Evolutionary conservation across 177 flowering plant genomes (phyloP).

Genomic region (Telopea speciosissima): DNA sequence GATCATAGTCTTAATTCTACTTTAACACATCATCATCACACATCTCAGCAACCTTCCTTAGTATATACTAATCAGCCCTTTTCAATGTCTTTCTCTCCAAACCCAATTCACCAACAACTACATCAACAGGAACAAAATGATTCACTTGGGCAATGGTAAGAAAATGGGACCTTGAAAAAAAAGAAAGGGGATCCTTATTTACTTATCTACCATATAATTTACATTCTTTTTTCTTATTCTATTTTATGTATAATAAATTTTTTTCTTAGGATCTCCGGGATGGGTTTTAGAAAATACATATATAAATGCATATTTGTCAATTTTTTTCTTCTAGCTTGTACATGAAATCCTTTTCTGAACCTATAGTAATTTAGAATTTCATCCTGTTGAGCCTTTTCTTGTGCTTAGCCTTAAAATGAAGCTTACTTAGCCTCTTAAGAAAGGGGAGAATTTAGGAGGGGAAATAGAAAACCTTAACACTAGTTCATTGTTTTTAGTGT

Average conservation of each 20-base stretch:
- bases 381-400: too few species aligned
- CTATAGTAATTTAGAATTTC: too few species aligned
- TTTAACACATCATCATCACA: conserved; percentile 9
- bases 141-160: conserved; percentile 35
- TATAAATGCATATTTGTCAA: too few species aligned
- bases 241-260: background rate
- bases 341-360: too few species aligned
- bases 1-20: conserved; percentile 12
- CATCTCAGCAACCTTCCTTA: conserved; percentile 27
- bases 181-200: background rate
- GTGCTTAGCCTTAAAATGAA: too few species aligned
- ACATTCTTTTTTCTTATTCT: background rate
- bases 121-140: conserved; percentile 31
- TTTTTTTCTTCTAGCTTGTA: too few species aligned
- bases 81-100: conserved; percentile 34
- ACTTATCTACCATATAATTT: background rate
- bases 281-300: too few species aligned
- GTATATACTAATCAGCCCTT: conserved; percentile 24
- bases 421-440: too few species aligned
- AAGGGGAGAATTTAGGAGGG: too few species aligned
- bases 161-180: background rate
- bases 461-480: too few species aligned
- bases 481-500: too few species aligned
- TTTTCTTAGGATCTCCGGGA: too few species aligned
- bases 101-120: conserved; percentile 25